Percentiles rank a stretch among this genome's conserved stretches.
Evolutionary conservation across 805 yeast species (phyloP).

Genomic region (Deakozyma indianensis): DNA sequence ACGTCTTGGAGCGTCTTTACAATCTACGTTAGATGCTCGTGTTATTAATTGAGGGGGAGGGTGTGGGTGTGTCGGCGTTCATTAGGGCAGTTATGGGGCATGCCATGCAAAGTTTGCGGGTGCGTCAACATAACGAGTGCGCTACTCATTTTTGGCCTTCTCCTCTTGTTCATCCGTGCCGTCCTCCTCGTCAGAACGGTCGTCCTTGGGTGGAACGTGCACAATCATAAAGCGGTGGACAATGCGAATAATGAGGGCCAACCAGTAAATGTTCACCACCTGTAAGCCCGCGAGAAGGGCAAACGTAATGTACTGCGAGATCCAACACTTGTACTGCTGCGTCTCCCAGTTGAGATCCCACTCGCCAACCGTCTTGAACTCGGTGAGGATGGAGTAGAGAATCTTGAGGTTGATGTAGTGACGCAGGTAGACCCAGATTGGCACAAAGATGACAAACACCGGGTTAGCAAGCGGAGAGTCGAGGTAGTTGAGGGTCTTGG

Average conservation of each 20-base stretch:
- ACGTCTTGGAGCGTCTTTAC: no score
- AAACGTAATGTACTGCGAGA: conserved; percentile 84
- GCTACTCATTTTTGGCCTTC: conserved; percentile 10
- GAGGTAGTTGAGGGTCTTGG: conserved; percentile 79
- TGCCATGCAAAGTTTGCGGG: no score
- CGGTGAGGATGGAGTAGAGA: conserved; percentile 46
- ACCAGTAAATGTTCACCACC: conserved; percentile 79
- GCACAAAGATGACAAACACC: conserved; percentile 53
- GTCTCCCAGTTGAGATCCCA: conserved; percentile 70
- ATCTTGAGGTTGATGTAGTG: conserved; percentile 73
- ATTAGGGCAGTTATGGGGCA: no score
- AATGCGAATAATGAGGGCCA: conserved; percentile 66
- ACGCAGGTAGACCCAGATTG: conserved; percentile 76
- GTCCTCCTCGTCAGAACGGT: conserved; percentile 65
- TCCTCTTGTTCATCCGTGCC: conserved; percentile 29
- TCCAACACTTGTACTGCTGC: conserved; percentile 93
- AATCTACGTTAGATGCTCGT: no score
- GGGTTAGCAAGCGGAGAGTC: conserved; percentile 51
- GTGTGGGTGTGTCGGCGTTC: no score
- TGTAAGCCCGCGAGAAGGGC: conserved; percentile 65
- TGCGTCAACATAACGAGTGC: no score
- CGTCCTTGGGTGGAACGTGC: conserved; percentile 52
- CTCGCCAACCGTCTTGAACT: conserved; percentile 74
- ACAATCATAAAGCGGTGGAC: conserved; percentile 46
- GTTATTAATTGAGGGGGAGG: no score